These are phyloP conservation scores for Botrytis elliptica DNA, from an alignment of 2,329 filamentous ascomycete genomes.

Conservation along the genomic window DNA sequence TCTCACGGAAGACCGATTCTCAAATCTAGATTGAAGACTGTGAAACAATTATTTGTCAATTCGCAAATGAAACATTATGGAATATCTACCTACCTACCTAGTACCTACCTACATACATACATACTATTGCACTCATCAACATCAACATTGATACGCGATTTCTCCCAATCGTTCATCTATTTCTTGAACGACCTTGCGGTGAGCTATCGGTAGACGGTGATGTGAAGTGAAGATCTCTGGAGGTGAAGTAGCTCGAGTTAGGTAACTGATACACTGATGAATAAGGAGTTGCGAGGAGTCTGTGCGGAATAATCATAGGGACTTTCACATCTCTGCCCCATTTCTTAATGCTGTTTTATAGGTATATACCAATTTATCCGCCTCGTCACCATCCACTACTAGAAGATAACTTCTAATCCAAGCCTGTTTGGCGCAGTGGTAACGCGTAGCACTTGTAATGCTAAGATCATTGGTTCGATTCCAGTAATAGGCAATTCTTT, in stretches of 20 bases:
- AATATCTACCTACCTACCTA: neutral
- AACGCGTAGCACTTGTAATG: slow-evolving; percentile 20
- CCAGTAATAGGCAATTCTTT: slow-evolving; percentile 8
- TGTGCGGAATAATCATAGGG: too few species aligned
- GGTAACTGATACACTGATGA: neutral
- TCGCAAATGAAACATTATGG: neutral
- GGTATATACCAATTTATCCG: fast-evolving
- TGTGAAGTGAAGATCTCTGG: neutral
- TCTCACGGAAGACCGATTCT: neutral
- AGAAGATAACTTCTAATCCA: neutral
- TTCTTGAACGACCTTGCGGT: neutral
- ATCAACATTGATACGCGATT: neutral
- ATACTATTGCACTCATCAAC: neutral
- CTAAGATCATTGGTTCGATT: slow-evolving; percentile 20
- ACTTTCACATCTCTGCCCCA: neutral
- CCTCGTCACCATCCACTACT: neutral
- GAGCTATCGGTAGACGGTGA: neutral
- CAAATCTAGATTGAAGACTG: neutral
- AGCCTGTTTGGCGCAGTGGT: slow-evolving; percentile 18
- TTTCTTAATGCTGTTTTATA: too few species aligned
- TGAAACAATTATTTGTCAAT: neutral
- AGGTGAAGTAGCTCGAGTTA: neutral
- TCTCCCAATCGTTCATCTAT: neutral
- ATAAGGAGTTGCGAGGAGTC: neutral
- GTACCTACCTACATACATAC: neutral